A percentile compares a stretch with the other conserved stretches of the same genome.
These are phyloP conservation scores for Phaseolus lunatus DNA, from an alignment of 306 rosid species.

Conservation along the genomic window DNA sequence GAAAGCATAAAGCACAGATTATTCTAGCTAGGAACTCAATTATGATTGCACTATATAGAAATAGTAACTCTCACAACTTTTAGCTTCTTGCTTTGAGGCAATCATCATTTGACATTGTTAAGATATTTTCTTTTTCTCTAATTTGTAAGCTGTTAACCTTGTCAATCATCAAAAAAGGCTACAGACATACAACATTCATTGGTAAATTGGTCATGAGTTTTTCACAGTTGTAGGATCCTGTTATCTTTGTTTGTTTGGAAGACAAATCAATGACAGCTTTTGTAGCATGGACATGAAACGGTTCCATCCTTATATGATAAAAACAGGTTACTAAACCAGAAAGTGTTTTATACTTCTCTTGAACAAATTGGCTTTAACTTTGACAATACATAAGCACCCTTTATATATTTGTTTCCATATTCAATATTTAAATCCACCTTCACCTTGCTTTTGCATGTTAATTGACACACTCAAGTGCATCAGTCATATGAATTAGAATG, in stretches of 20 bases:
- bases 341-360: too few relatives aligned
- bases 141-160: slow-evolving; percentile 10
- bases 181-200: background rate
- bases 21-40: slow-evolving; percentile 16
- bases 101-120: slow-evolving; percentile 24
- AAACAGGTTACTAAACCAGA: too few relatives aligned
- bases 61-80: background rate
- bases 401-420: too few relatives aligned
- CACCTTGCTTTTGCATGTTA: too few relatives aligned
- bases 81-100: slow-evolving; percentile 27
- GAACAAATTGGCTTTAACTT: too few relatives aligned
- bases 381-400: too few relatives aligned
- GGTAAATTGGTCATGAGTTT: background rate
- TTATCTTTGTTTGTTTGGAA: background rate
- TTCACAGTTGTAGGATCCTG: background rate
- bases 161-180: slow-evolving; percentile 27
- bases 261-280: background rate
- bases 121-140: background rate
- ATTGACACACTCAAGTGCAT: too few relatives aligned
- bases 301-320: background rate
- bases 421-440: too few relatives aligned
- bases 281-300: slow-evolving; percentile 1
- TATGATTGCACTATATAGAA: slow-evolving; percentile 19
- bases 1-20: background rate
- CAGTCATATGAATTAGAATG: too few relatives aligned